phyloP scores from a whole-genome alignment of 495 filamentous ascomycete species.

The Aspergillus carlsbadensis region DNA sequence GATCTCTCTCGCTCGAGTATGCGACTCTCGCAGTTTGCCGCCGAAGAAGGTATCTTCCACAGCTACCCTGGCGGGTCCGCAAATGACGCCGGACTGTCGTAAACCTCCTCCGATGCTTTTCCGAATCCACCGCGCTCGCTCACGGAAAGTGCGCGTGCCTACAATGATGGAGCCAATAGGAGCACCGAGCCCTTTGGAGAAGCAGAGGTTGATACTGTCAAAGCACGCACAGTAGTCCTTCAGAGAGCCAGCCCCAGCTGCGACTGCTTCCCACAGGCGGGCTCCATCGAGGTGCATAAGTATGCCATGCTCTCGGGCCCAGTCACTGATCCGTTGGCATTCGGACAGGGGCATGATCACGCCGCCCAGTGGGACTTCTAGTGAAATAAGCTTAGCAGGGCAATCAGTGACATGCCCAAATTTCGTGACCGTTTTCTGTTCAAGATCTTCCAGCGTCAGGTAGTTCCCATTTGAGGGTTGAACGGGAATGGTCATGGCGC shows the following conservation, averaged over 20 bases:
- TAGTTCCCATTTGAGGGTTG: conserved; percentile 53
- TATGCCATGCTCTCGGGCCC: conserved; percentile 10
- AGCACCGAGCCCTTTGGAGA: conserved; percentile 20
- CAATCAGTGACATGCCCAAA: conserved; percentile 21
- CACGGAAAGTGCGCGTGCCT: not conserved
- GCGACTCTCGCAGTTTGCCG: not conserved
- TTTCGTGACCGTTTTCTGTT: conserved; percentile 31
- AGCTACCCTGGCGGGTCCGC: not conserved
- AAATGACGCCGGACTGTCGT: conserved; percentile 1
- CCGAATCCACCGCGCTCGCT: conserved; percentile 10
- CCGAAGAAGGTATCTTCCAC: not conserved
- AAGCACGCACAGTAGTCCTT: conserved; percentile 5
- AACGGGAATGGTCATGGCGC: conserved; percentile 17
- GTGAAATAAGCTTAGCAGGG: conserved; percentile 49
- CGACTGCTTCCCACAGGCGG: conserved; percentile 22
- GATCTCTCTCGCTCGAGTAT: not conserved
- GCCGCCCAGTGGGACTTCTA: conserved; percentile 23
- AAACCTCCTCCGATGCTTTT: conserved; percentile 18
- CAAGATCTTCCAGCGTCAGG: conserved; percentile 65
- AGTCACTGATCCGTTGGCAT: conserved; percentile 14
- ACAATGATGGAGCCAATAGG: conserved; percentile 14
- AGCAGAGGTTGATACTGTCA: conserved; percentile 17
- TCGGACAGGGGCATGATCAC: conserved; percentile 21
- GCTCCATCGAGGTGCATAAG: conserved; percentile 27
- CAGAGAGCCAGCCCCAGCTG: conserved; percentile 7